Evolutionary conservation across 495 filamentous ascomycete genomes (phyloP).

Genomic region (Paragyromitra xinjiangensis): DNA sequence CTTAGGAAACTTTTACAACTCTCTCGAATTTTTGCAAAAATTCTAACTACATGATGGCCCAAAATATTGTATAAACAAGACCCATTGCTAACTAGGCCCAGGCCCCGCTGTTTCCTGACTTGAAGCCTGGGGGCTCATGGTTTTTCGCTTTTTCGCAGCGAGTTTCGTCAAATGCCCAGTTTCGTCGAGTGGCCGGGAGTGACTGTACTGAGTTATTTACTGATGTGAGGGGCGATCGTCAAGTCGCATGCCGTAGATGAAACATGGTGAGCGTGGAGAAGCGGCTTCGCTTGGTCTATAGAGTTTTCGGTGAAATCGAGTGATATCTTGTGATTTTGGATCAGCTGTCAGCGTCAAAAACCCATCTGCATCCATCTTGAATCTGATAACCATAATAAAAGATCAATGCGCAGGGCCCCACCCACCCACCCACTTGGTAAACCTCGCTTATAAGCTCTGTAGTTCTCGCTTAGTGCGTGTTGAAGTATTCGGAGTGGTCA

Average conservation of each 20-base stretch:
- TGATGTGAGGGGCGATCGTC: not conserved
- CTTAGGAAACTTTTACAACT: too few relatives aligned
- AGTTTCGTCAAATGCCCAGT: too few relatives aligned
- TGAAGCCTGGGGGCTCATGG: too few relatives aligned
- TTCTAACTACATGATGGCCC: too few relatives aligned
- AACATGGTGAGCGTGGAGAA: not conserved
- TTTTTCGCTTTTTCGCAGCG: too few relatives aligned
- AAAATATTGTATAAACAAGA: too few relatives aligned
- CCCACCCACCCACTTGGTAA: not conserved
- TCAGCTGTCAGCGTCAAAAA: not conserved
- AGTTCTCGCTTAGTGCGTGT: not conserved
- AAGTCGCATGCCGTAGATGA: not conserved
- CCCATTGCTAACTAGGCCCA: too few relatives aligned
- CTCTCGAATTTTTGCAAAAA: too few relatives aligned
- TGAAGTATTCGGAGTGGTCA: not conserved
- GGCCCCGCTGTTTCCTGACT: too few relatives aligned
- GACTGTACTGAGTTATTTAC: slow-evolving; percentile 1
- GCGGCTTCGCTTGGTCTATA: not conserved
- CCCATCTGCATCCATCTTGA: not conserved
- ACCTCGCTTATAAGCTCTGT: not conserved
- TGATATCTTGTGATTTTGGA: not conserved
- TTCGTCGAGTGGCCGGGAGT: too few relatives aligned
- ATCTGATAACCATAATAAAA: not conserved
- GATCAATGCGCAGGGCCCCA: not conserved
- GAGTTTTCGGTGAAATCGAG: slow-evolving; percentile 6